phyloP scores from a whole-genome alignment of 305 asterid species.

The Solanum chacoense region DNA sequence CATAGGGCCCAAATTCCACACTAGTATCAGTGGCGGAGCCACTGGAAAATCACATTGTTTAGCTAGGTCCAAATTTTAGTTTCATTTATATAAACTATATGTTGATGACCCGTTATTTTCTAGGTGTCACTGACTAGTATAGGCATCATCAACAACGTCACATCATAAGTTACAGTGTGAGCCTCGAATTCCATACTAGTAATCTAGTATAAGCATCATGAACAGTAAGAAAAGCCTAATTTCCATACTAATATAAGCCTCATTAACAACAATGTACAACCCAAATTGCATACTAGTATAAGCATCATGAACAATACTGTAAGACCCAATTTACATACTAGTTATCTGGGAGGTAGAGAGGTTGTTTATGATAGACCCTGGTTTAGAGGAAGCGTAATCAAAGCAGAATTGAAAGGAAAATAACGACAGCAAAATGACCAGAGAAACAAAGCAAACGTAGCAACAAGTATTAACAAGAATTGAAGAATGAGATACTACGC shows the following conservation, averaged over 20 bases:
- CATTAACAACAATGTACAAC: not conserved
- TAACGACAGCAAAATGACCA: not conserved
- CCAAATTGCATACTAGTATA: not conserved
- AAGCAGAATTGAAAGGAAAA: not conserved
- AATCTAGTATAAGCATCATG: not conserved
- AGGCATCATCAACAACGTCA: not conserved
- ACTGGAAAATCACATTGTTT: not conserved
- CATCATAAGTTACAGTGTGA: not conserved
- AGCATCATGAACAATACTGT: not conserved
- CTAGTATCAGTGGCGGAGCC: not conserved
- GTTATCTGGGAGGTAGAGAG: not conserved
- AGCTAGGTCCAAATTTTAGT: not conserved
- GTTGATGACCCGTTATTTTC: not conserved
- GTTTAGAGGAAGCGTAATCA: not conserved
- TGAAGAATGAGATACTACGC: not conserved
- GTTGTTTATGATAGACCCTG: not conserved
- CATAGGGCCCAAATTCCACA: not conserved
- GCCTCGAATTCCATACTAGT: not conserved
- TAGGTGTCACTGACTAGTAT: not conserved
- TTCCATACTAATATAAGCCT: not conserved
- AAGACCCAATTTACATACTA: not conserved
- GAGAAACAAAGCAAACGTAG: not conserved
- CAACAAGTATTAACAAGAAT: not conserved
- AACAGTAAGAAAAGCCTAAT: not conserved
- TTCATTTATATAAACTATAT: not conserved